Evolutionary conservation across 331 rosid species (phyloP), one percentile per base, ranked within the genome.

Genomic region (Acacia concinna): DNA sequence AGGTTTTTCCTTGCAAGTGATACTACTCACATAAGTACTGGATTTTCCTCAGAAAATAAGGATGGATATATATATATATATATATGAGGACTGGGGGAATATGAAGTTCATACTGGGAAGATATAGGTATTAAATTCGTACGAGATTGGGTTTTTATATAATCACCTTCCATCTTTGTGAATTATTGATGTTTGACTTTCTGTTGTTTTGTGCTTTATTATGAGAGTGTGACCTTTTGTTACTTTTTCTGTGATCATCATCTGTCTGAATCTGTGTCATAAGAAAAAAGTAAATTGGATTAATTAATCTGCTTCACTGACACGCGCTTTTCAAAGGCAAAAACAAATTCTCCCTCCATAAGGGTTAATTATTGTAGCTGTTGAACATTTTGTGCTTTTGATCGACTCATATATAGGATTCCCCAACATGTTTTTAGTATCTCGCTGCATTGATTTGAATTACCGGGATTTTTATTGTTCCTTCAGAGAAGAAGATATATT

Each of bases 1-100:
- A 67, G 56, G 88, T 74, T 38, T 88, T 88, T 78, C 84, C 79
- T 47, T 79, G 86, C 20, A 84, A 78, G 75, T 91, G 85, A 87
- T 91, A 84, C 83, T 74, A 63, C 68, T 40, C 35, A 40, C 60
- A 62, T 65, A 20, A 20, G n/a, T 34, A 65, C 28, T 37, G 49
- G 27, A 11, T 10, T n/a, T 31, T 62, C 68, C 68, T 62, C 40
- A 62, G 68, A 31, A 31, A 62, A 57, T 63, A 31, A 63, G 68
- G 41, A 63, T 31, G 68, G 51, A 44, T 13, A 60, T 11, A 20
- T 30, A 4, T 62, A 63, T 31, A 41, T 18, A 44, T 13, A 60
- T 11, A 20, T 30, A 4, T 62, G 37, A 28, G 62, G 62, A 21
- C 13, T 6, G 66, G 37, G 13, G n/a, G 28, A 59, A 59, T 13